A percentile compares a stretch with the other conserved stretches of the same genome.
Evolutionary conservation across 2,329 filamentous ascomycete species (phyloP).

Genomic region (Aspergillus sojae): DNA sequence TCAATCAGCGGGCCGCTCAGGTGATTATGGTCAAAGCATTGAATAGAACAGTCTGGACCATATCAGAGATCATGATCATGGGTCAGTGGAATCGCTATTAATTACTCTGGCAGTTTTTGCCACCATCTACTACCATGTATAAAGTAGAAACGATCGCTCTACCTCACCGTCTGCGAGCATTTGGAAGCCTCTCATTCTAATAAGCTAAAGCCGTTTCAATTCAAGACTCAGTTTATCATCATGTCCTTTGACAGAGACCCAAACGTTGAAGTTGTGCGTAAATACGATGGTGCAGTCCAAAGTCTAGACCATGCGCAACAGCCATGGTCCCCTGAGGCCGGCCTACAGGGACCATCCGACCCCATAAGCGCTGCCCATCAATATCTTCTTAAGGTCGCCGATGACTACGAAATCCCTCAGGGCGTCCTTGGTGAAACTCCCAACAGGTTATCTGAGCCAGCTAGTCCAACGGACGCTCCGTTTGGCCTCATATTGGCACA

Average conservation of each 20-base stretch:
- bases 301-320: not conserved
- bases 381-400: not conserved
- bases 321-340: not conserved
- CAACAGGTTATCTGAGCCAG: not conserved
- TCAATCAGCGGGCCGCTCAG: not conserved
- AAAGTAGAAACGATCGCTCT: not conserved
- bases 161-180: not conserved
- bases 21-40: not conserved
- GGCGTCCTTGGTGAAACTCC: not conserved
- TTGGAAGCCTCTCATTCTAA: not conserved
- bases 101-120: not conserved
- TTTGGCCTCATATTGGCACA: not conserved
- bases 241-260: not conserved
- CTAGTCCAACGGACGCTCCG: not conserved
- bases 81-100: not conserved
- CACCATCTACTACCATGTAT: not conserved
- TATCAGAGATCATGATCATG: not conserved
- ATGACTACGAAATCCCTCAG: not conserved
- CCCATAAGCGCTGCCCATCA: not conserved
- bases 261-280: not conserved
- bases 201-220: not conserved
- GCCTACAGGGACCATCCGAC: not conserved
- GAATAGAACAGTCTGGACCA: not conserved
- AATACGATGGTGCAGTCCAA: not conserved
- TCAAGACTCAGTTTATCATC: not conserved